Conservation (phyloP, 1,139 yeast species). For the Wickerhamomyces sp. region DNA sequence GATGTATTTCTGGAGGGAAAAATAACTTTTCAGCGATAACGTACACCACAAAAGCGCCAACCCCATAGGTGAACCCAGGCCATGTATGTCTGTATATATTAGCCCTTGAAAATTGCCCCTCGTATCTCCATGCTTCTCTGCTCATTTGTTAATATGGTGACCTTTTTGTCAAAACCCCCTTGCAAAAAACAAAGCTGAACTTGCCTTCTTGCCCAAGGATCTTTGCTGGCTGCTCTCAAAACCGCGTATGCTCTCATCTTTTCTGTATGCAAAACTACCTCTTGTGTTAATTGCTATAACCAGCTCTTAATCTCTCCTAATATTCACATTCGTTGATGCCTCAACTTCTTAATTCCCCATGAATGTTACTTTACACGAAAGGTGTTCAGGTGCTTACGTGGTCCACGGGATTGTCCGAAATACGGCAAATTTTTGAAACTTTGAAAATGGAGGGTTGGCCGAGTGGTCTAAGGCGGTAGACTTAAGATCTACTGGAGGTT, state of each 20-base stretch:
- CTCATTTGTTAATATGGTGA: not conserved
- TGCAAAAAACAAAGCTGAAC: constrained; percentile 15
- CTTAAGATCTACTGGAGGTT: constrained; percentile 25
- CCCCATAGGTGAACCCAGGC: constrained; percentile 81
- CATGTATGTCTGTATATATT: constrained; percentile 71
- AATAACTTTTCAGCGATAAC: constrained; percentile 35
- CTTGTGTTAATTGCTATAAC: too few relatives aligned
- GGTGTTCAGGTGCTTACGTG: too few relatives aligned
- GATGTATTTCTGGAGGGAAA: constrained; percentile 7
- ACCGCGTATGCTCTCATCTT: constrained; percentile 18
- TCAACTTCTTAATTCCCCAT: too few relatives aligned
- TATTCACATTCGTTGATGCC: too few relatives aligned
- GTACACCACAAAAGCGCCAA: constrained; percentile 69
- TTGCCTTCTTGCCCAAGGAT: constrained; percentile 46
- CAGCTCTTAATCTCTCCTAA: too few relatives aligned
- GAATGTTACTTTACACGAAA: too few relatives aligned
- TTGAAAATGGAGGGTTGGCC: constrained; percentile 3
- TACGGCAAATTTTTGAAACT: not conserved
- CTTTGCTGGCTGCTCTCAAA: constrained; percentile 22
- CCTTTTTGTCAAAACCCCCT: too few relatives aligned
- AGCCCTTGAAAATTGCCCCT: constrained; percentile 71
- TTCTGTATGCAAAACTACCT: too few relatives aligned
- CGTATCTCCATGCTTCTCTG: constrained; percentile 92
- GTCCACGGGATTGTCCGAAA: too few relatives aligned
- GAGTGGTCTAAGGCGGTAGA: constrained; percentile 20